Percentiles rank a stretch among this genome's conserved stretches.
Evolutionary conservation across 139 green algal species (phyloP).

Genomic region (Chlamydomonas asymmetrica): DNA sequence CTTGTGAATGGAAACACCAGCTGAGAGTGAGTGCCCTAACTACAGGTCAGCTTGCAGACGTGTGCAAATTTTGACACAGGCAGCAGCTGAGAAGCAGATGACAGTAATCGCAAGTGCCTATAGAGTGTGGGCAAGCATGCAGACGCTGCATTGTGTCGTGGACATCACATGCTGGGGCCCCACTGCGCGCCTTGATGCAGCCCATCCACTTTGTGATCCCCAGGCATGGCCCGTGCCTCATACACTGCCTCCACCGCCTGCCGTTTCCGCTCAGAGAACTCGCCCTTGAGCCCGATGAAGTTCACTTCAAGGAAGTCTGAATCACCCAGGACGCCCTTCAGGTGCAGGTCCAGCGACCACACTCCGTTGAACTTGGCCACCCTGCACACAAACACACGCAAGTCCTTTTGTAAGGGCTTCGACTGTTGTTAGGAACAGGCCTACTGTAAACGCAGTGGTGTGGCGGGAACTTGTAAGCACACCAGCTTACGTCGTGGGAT

Average conservation of each 20-base stretch:
- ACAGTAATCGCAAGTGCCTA: too few species aligned
- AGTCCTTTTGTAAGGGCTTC: not conserved
- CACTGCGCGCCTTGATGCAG: too few species aligned
- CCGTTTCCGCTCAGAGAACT: slow-evolving; percentile 68
- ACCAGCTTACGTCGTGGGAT: slow-evolving; percentile 47
- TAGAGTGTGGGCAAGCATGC: too few species aligned
- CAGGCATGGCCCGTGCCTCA: slow-evolving; percentile 68
- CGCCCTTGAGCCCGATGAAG: slow-evolving; percentile 87
- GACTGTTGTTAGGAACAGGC: too few species aligned
- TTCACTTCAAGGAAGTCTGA: slow-evolving; percentile 64
- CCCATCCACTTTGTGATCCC: too few species aligned
- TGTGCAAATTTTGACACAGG: too few species aligned
- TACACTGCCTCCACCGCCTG: slow-evolving; percentile 86
- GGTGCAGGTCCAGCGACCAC: slow-evolving; percentile 76
- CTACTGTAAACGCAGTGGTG: not conserved
- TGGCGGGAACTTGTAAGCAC: not conserved
- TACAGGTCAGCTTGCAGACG: too few species aligned
- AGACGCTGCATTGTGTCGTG: too few species aligned
- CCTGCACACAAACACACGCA: slow-evolving; percentile 25
- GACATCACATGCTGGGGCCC: too few species aligned
- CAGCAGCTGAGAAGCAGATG: too few species aligned
- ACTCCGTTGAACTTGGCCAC: slow-evolving; percentile 85
- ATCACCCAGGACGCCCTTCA: slow-evolving; percentile 65
- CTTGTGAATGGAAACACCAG: too few species aligned
- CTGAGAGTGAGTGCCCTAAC: too few species aligned